Percentiles rank a stretch among this genome's conserved stretches.
Conservation (phyloP, 139 green algal genomes). For the Dunaliella primolecta region DNA sequence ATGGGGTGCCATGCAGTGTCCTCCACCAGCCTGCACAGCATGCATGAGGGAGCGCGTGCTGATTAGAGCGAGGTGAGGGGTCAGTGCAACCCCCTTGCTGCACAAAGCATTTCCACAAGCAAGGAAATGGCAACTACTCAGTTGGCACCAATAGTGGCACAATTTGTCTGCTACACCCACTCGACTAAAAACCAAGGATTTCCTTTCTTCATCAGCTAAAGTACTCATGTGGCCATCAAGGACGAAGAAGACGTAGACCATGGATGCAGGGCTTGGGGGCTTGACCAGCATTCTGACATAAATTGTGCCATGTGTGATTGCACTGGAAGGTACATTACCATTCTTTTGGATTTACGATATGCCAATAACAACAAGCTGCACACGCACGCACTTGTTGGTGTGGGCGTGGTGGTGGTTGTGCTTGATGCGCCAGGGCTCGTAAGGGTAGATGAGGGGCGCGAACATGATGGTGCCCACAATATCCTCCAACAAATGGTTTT, state of each 20-base stretch:
- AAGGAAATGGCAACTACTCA: not conserved
- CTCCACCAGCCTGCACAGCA: slow-evolving; percentile 76
- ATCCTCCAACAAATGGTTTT: slow-evolving; percentile 96
- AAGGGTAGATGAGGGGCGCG: slow-evolving; percentile 93
- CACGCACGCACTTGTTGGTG: slow-evolving; percentile 94
- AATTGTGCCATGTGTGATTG: too few species aligned
- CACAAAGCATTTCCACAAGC: not conserved
- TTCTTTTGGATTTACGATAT: too few species aligned
- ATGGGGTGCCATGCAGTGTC: slow-evolving; percentile 94
- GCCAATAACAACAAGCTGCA: too few species aligned
- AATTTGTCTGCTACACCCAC: too few species aligned
- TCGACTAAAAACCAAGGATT: too few species aligned
- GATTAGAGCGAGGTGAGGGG: not conserved
- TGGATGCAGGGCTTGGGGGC: too few species aligned
- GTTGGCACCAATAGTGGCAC: too few species aligned
- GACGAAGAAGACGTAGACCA: too few species aligned
- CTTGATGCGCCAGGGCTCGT: slow-evolving; percentile 98
- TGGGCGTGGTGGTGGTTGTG: slow-evolving; percentile 97
- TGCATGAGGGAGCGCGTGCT: not conserved
- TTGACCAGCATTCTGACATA: too few species aligned
- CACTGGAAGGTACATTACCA: too few species aligned
- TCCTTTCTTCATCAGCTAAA: too few species aligned
- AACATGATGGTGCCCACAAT: slow-evolving; percentile 94
- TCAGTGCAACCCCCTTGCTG: not conserved
- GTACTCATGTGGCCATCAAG: too few species aligned